Evolutionary conservation across 177 flowering plant genomes (phyloP).

Genomic region (Vitis hybrid): DNA sequence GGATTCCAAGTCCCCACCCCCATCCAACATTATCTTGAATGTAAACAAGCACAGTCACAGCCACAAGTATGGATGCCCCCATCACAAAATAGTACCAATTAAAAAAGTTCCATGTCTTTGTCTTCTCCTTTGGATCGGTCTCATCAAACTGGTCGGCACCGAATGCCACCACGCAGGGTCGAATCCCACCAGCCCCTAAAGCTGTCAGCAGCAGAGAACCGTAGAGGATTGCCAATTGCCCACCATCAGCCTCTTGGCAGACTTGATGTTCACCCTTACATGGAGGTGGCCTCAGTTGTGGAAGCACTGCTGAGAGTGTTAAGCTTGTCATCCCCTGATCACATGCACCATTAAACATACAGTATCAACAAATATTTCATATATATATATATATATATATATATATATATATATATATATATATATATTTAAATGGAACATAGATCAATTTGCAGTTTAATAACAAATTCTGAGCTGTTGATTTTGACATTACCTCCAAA

Average conservation of each 20-base stretch:
- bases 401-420: not conserved
- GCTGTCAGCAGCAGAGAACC: conserved; percentile 63
- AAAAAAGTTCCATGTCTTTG: conserved; percentile 82
- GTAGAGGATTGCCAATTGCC: conserved; percentile 72
- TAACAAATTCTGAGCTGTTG: not conserved
- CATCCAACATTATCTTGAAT: conserved; percentile 90
- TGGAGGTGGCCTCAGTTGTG: conserved; percentile 72
- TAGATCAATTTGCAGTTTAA: not conserved
- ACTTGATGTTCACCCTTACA: conserved; percentile 33
- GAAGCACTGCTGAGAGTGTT: conserved; percentile 75
- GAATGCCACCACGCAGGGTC: conserved; percentile 89
- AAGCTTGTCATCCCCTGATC: conserved; percentile 76
- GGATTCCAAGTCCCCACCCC: conserved; percentile 96
- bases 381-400: not conserved
- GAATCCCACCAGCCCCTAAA: conserved; percentile 87
- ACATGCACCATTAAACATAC: not conserved
- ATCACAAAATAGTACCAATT: conserved; percentile 93
- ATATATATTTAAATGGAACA: not conserved
- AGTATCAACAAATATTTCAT: not conserved
- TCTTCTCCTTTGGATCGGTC: conserved; percentile 54
- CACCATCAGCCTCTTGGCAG: conserved; percentile 57
- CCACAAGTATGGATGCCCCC: conserved; percentile 79
- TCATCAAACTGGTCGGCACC: conserved; percentile 97
- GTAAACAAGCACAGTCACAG: conserved; percentile 88
- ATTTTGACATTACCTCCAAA: not conserved